phyloP scores from a whole-genome alignment of 305 asterid genomes.

The Andrographis paniculata region DNA sequence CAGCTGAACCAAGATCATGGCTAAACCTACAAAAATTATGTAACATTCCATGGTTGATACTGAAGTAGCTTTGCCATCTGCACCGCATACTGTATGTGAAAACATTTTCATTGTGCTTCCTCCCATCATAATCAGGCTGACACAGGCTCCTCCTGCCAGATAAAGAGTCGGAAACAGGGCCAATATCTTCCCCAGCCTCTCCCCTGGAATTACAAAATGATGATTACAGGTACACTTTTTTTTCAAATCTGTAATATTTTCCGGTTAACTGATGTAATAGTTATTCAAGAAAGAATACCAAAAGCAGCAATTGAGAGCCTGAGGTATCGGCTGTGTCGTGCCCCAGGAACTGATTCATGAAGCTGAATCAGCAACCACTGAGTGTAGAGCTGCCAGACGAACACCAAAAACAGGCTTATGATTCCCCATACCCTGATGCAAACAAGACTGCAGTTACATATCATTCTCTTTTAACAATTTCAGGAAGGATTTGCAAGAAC shows the following conservation, averaged over 20 bases:
- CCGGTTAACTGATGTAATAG: neutral
- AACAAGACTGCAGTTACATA: neutral
- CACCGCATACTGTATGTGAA: constrained; percentile 40
- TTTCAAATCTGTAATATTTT: neutral
- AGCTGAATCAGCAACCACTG: constrained; percentile 73
- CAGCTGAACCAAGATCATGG: constrained; percentile 59
- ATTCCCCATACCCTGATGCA: constrained; percentile 68
- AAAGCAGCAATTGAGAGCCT: constrained; percentile 74
- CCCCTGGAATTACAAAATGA: constrained; percentile 32
- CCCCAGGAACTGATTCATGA: constrained; percentile 61
- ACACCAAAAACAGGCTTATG: constrained; percentile 44
- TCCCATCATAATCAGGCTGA: constrained; percentile 69
- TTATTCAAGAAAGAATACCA: constrained; percentile 25
- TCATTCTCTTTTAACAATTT: neutral
- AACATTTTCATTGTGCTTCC: constrained; percentile 63
- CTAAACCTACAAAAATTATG: constrained; percentile 49
- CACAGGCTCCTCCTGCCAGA: constrained; percentile 89
- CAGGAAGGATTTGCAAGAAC: neutral
- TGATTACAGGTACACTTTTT: neutral
- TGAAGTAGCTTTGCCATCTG: constrained; percentile 24
- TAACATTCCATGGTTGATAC: constrained; percentile 61
- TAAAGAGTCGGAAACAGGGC: constrained; percentile 75
- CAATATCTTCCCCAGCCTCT: constrained; percentile 51
- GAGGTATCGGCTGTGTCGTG: constrained; percentile 75
- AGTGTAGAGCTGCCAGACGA: constrained; percentile 81